phyloP scores from a whole-genome alignment of 768 basidiomycete genomes.

The Rhodosporidiobolus sp. region DNA sequence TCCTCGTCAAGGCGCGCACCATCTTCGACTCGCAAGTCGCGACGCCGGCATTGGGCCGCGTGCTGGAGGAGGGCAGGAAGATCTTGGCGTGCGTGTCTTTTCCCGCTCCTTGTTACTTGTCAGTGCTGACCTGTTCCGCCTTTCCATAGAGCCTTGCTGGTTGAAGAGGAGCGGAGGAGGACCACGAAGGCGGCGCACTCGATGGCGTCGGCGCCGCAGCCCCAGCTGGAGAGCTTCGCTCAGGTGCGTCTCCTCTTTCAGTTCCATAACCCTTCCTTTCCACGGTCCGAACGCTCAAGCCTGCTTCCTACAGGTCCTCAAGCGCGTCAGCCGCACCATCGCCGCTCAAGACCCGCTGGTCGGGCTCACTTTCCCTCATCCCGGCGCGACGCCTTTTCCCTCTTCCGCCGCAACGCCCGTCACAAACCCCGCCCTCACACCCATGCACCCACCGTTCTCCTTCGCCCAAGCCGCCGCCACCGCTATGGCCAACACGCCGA shows the following conservation, averaged over 20 bases:
- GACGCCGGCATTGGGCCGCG: slow-evolving; percentile 31
- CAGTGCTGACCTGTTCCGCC: neutral
- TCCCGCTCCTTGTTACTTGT: neutral
- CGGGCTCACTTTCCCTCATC: neutral
- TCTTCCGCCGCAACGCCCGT: neutral
- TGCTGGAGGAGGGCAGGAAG: slow-evolving; percentile 38
- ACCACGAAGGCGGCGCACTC: slow-evolving; percentile 23
- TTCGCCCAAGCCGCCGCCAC: slow-evolving; percentile 31
- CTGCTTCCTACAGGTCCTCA: slow-evolving; percentile 18
- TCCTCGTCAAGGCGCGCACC: slow-evolving; percentile 18
- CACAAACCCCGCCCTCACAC: neutral
- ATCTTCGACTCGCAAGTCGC: slow-evolving; percentile 31
- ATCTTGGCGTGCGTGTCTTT: slow-evolving; percentile 23
- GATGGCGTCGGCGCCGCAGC: slow-evolving; percentile 7
- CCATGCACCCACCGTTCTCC: neutral
- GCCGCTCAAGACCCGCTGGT: neutral
- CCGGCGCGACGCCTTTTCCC: neutral
- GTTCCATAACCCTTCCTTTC: neutral
- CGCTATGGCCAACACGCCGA: slow-evolving; percentile 14
- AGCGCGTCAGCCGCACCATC: slow-evolving; percentile 29
- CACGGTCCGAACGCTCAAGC: too few species aligned
- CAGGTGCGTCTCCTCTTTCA: slow-evolving; percentile 1
- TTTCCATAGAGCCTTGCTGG: slow-evolving; percentile 10
- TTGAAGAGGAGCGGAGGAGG: slow-evolving; percentile 26
- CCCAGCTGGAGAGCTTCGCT: slow-evolving; percentile 26